Conservation (phyloP, 2,329 filamentous ascomycete species). For the Pyrenophora graminea region DNA sequence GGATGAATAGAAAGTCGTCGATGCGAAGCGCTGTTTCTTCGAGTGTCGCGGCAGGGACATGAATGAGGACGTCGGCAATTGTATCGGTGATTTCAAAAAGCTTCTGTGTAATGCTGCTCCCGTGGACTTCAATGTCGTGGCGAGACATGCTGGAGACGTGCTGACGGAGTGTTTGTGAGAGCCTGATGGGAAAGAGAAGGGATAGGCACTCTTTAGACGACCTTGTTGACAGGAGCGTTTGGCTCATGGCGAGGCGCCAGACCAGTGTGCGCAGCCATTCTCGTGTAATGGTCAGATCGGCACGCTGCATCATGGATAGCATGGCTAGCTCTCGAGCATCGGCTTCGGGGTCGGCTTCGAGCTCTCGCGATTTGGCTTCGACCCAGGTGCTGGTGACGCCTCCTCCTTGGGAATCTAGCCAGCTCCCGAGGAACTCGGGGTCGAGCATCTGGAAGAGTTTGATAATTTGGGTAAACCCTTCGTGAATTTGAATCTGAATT, state of each 20-base stretch:
- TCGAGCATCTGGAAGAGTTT: constrained; percentile 53
- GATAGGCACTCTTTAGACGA: constrained; percentile 47
- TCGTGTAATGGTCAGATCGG: constrained; percentile 56
- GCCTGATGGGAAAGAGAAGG: constrained; percentile 51
- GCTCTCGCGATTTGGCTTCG: constrained; percentile 51
- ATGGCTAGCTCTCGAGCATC: constrained; percentile 47
- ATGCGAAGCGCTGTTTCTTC: constrained; percentile 55
- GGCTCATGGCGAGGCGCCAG: constrained; percentile 57
- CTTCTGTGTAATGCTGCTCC: constrained; percentile 62
- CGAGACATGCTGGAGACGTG: constrained; percentile 50
- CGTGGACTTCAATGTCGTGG: constrained; percentile 59
- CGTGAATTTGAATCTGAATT: constrained; percentile 47
- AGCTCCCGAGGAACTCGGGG: constrained; percentile 50
- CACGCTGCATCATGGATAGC: constrained; percentile 52
- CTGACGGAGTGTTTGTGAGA: constrained; percentile 51
- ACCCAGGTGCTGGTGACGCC: constrained; percentile 50
- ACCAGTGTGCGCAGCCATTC: constrained; percentile 56
- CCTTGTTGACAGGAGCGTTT: constrained; percentile 51
- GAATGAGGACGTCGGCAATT: constrained; percentile 61
- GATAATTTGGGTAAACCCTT: constrained; percentile 52
- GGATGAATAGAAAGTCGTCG: constrained; percentile 59
- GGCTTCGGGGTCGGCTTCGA: constrained; percentile 46
- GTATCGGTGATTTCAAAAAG: constrained; percentile 65
- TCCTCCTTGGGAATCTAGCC: constrained; percentile 47
- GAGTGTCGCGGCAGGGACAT: constrained; percentile 53